Percentiles rank a stretch among this genome's conserved stretches.
phyloP scores from a whole-genome alignment of 2,329 filamentous ascomycete species.

The Ambrosiella cleistominuta region DNA sequence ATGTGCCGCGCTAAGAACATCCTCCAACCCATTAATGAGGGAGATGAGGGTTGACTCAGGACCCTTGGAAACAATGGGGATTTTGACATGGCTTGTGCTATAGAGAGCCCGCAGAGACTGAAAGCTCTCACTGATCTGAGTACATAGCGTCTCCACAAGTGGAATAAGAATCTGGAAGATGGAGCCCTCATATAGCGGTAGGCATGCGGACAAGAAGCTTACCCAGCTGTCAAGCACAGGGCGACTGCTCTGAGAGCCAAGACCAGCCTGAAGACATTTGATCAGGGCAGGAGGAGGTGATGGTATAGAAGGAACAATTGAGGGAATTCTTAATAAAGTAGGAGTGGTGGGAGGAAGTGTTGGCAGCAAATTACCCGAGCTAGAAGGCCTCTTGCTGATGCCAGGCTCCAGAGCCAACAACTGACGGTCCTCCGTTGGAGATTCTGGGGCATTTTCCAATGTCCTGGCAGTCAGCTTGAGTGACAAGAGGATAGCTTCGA shows the following conservation, averaged over 20 bases:
- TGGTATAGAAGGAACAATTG: conserved; percentile 10
- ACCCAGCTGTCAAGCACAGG: conserved; percentile 84
- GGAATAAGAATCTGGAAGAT: conserved; percentile 86
- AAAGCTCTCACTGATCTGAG: conserved; percentile 58
- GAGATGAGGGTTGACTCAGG: conserved; percentile 62
- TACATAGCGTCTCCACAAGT: conserved; percentile 75
- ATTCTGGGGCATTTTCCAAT: conserved; percentile 36
- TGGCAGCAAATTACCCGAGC: not conserved
- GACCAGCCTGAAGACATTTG: conserved; percentile 67
- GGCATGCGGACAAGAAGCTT: conserved; percentile 60
- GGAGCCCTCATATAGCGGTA: conserved; percentile 66
- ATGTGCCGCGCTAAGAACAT: conserved; percentile 73
- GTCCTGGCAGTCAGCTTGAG: conserved; percentile 41
- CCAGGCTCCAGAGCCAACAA: not conserved
- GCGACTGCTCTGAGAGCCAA: conserved; percentile 56
- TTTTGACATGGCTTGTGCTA: conserved; percentile 18
- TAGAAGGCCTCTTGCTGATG: not conserved
- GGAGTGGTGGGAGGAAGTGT: not conserved
- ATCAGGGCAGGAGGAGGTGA: conserved; percentile 56
- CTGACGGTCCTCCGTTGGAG: conserved; percentile 30
- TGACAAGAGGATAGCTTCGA: conserved; percentile 60
- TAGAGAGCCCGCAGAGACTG: conserved; percentile 51
- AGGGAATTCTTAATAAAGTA: not conserved
- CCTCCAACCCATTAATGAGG: conserved; percentile 85
- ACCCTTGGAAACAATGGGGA: conserved; percentile 11